Conservation (phyloP, 2,329 filamentous ascomycete genomes). For the Amphichorda felina region DNA sequence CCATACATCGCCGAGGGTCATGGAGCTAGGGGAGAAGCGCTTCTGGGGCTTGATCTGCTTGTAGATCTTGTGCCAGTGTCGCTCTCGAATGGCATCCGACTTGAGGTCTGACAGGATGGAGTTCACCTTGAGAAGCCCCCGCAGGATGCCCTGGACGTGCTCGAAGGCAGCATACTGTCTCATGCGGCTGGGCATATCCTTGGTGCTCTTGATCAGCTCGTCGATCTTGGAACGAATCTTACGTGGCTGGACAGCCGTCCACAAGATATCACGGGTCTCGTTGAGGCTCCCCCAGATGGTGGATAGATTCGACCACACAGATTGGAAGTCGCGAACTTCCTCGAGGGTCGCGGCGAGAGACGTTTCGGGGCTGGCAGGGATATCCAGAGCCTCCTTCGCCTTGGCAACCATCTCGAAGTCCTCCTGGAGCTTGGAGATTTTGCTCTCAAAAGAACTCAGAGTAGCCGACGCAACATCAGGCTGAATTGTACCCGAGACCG, state of each 20-base stretch:
- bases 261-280: constrained; percentile 81
- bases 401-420: constrained; percentile 91
- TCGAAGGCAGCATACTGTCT: constrained; percentile 99
- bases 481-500: constrained; percentile 86
- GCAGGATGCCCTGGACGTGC: constrained; percentile 85
- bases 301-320: constrained; percentile 89
- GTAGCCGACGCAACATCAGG: constrained; percentile 80
- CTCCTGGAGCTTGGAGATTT: constrained; percentile 73
- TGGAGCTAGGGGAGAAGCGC: constrained; percentile 84
- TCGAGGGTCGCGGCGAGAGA: constrained; percentile 79
- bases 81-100: constrained; percentile 89
- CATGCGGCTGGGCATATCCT: constrained; percentile 98
- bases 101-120: constrained; percentile 80
- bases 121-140: constrained; percentile 85
- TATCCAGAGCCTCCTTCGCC: constrained; percentile 90
- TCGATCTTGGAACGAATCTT: constrained; percentile 87
- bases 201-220: constrained; percentile 90
- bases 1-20: constrained; percentile 98
- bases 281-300: constrained; percentile 96
- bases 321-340: constrained; percentile 97
- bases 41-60: constrained; percentile 88
- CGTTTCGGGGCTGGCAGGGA: constrained; percentile 69
- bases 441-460: constrained; percentile 69
- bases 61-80: constrained; percentile 97
- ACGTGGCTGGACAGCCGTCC: constrained; percentile 90